A percentile compares a stretch with the other conserved stretches of the same genome.
phyloP scores from a whole-genome alignment of 306 rosid genomes.

The Lithocarpus polystachyus region DNA sequence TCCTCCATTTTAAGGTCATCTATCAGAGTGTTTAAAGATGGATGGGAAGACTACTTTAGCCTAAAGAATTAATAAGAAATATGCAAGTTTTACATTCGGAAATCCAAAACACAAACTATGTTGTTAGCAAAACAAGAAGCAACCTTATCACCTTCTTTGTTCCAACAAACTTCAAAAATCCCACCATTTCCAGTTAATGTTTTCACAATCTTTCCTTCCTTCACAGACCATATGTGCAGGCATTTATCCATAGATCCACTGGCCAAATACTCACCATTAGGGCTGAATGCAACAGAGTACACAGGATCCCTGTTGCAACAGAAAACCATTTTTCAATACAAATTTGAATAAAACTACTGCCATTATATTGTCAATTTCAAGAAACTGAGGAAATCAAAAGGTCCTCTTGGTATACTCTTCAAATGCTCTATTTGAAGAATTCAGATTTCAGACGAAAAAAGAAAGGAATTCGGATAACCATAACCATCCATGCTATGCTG shows the following conservation, averaged over 20 bases:
- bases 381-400: too few relatives aligned
- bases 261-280: slow-evolving; percentile 84
- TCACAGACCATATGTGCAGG: slow-evolving; percentile 83
- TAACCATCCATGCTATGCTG: background rate
- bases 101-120: slow-evolving; percentile 70
- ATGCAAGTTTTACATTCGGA: slow-evolving; percentile 41
- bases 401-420: background rate
- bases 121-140: slow-evolving; percentile 94
- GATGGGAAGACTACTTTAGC: background rate
- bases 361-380: too few relatives aligned
- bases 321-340: too few relatives aligned
- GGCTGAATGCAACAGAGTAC: slow-evolving; percentile 92
- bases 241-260: slow-evolving; percentile 90
- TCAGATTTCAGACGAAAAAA: background rate
- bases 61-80: background rate
- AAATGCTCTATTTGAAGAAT: background rate
- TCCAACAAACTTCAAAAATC: slow-evolving; percentile 94
- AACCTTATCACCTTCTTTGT: slow-evolving; percentile 81
- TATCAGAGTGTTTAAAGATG: background rate
- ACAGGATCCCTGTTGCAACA: slow-evolving; percentile 55
- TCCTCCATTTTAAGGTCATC: background rate
- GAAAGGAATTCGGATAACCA: too few relatives aligned
- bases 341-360: too few relatives aligned
- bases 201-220: slow-evolving; percentile 85
- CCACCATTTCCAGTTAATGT: slow-evolving; percentile 84